phyloP scores from a whole-genome alignment of 192 early-diverging fungal genomes.

The Entomortierella lignicola region DNA sequence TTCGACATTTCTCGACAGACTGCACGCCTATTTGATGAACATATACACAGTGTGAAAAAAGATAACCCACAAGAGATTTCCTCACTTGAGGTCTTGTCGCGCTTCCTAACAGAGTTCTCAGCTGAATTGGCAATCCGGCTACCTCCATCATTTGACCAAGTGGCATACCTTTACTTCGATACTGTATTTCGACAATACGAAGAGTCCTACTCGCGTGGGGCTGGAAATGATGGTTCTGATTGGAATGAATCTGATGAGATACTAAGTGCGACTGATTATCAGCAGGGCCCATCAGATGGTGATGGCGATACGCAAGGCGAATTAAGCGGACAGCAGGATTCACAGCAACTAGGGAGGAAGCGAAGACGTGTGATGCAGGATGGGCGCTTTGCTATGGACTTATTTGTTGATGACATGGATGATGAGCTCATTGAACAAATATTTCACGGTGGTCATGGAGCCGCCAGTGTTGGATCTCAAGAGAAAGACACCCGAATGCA shows the following conservation, averaged over 20 bases:
- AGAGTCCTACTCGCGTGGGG: not conserved
- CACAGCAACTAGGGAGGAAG: constrained; percentile 30
- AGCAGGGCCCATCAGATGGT: not conserved
- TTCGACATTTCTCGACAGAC: constrained; percentile 9
- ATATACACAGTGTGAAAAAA: not conserved
- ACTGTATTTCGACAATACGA: constrained; percentile 31
- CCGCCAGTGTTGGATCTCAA: not conserved
- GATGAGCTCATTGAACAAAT: constrained; percentile 35
- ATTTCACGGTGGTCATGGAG: constrained; percentile 10
- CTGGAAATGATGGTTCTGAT: not conserved
- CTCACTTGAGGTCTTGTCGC: constrained; percentile 18
- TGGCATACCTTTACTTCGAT: constrained; percentile 38
- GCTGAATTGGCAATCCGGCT: constrained; percentile 25
- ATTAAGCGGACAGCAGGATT: not conserved
- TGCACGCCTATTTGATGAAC: constrained; percentile 25
- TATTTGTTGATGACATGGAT: constrained; percentile 41
- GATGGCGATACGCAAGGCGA: not conserved
- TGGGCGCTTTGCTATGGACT: constrained; percentile 39
- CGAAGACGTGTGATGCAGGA: constrained; percentile 40
- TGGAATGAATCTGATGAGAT: not conserved
- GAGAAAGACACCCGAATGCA: constrained; percentile 14
- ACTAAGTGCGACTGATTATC: not conserved
- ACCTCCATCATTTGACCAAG: constrained; percentile 32
- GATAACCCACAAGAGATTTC: constrained; percentile 13
- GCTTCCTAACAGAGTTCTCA: constrained; percentile 30